Evolutionary conservation across 1,284 basidiomycete species (phyloP).

Genomic region (Stygiomarasmius scandens): DNA sequence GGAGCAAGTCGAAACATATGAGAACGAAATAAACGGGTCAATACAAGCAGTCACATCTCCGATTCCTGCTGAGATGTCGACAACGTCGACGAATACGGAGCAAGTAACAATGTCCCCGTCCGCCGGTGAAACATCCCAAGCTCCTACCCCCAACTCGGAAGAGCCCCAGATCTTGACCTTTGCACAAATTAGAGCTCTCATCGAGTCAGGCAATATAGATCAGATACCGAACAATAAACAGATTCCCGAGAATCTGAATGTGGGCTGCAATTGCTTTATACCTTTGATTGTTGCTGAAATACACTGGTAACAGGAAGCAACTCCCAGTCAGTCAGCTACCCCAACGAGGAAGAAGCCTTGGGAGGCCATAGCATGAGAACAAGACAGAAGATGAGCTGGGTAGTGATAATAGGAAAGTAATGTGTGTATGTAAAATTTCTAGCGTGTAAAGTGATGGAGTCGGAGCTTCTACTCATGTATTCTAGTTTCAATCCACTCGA

Average conservation of each 20-base stretch:
- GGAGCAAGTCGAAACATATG: constrained; percentile 39
- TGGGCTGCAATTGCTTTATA: constrained; percentile 34
- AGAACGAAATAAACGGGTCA: constrained; percentile 21
- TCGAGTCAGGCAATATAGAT: constrained; percentile 69
- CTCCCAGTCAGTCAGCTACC: constrained; percentile 31
- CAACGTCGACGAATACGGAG: too few species aligned
- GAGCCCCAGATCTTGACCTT: constrained; percentile 57
- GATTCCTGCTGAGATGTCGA: too few species aligned
- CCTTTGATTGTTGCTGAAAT: constrained; percentile 5
- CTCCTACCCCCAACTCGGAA: constrained; percentile 14
- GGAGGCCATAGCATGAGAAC: constrained; percentile 2
- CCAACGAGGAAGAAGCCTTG: constrained; percentile 16
- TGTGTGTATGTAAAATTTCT: too few species aligned
- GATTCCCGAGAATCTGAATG: constrained; percentile 66
- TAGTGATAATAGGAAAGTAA: neutral
- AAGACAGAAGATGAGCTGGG: neutral
- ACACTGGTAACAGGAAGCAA: constrained; percentile 40
- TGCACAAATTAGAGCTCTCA: constrained; percentile 66
- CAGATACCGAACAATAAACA: constrained; percentile 76
- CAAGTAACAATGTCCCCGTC: too few species aligned
- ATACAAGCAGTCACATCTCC: too few species aligned
- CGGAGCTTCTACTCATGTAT: neutral
- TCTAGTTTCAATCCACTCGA: constrained; percentile 41
- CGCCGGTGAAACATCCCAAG: too few species aligned
- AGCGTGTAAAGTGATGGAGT: too few species aligned